Base-by-base conservation (phyloP, 2,329 filamentous ascomycete species). In the Periglandula ipomoeae region DNA sequence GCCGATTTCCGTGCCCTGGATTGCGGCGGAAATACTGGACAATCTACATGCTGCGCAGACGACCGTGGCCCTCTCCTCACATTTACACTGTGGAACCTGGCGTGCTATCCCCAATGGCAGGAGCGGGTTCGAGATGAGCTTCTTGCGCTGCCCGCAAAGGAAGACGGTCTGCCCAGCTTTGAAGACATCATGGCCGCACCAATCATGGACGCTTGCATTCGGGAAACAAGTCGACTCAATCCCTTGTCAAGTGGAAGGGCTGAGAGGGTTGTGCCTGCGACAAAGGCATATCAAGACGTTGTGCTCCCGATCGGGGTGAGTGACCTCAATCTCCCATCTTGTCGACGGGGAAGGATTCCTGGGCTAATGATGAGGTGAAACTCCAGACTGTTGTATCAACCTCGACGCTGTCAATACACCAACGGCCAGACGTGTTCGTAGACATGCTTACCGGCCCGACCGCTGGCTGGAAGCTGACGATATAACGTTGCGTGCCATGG, bases 311-410 rank as follows among this genome's bases (percentile, higher is more conserved):
- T 38, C 5, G 48, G 48, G 9, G 43, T 46, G 30, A 47, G 48
- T 50, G 5, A 13, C n/a, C 15, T 17, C 4, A 17, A 11, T 9
- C 30, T 35, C 27, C 5, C n/a, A n/a, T n/a, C n/a, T n/a, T n/a
- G n/a, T n/a, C n/a, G n/a, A n/a, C n/a, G n/a, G n/a, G n/a, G n/a
- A n/a, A n/a, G n/a, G n/a, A 11, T 22, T 20, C 9, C 6, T 5
- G 27, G 8, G 30, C 38, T 46, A 37, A 46, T 26, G 20, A 43
- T 4, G n/a, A 11, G n/a, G 22, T 34, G 10, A 5, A 9, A n/a
- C n/a, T 42, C 9, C 24, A 50, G 48, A 50, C 48, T 10, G 19
- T 50, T 15, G 48, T 50, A n/a, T 50, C 48, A 22, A 47, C 48
- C 7, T 46, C 48, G 30, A 50, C 48, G 2, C 11, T 46, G 26